Base-by-base conservation (phyloP, 805 yeast species). In the Jamesozyma spencerorum region DNA sequence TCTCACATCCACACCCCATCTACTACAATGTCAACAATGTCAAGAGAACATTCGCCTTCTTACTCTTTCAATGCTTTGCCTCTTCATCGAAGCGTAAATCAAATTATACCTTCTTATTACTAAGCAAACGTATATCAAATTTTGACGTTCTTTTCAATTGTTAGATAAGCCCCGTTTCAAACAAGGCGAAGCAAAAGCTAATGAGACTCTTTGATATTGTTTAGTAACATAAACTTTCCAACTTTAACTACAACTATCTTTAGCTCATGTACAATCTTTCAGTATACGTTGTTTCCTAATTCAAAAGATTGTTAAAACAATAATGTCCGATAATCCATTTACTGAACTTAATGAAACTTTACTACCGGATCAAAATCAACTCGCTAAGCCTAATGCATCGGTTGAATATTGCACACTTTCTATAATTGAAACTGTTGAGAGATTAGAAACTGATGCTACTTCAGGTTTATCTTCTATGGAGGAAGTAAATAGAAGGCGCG, bases 401-500 rank as follows among this genome's bases (percentile, higher is more conserved):
- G 71, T 77, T 29, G 70, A 70, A 45, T 92, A 64, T 62, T 73
- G 86, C 48, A 69, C 72, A 26, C 62, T 74, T 41, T 61, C 88
- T 1, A 71, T 75, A 2, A 82, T 76, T n/a, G 85, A 85, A 35
- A 77, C 90, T 1, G 68, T 73, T 2, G 45, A 56, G 18, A 78
- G 77, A 36, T 67, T 90, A 32, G 72, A 72, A 36, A 81, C 97
- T 0, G 76, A 85, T 49, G 39, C 61, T 3, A 53, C 48, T 1
- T 53, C 58, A 10, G 98, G 98, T 1, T 65, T 92, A 19, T 63
- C 72, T 27, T 76, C 80, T 33, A 66, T 68, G 26, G 87, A 78
- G 43, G 97, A 88, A 44, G 77, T 85, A 17, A 62, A 74, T 14
- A 73, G 75, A 52, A 71, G 97, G 50, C 73, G 90, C 50, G 69